Conservation (phyloP, 495 filamentous ascomycete species). For the Penicillium crystallinum region DNA sequence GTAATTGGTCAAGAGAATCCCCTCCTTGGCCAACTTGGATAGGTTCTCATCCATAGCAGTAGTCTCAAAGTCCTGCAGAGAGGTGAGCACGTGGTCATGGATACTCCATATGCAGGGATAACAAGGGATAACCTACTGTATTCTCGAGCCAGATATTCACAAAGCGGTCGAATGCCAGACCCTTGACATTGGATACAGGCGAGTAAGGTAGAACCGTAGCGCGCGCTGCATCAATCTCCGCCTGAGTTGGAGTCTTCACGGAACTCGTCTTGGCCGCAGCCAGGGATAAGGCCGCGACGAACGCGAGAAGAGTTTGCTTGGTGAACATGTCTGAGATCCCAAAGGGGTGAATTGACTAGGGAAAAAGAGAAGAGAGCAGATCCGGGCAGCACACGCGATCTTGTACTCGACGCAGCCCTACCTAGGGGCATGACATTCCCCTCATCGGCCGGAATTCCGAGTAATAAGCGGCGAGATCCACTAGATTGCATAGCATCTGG, state of each 20-base stretch:
- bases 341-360: background rate
- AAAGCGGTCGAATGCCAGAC: conserved; percentile 62
- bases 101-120: background rate
- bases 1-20: conserved; percentile 62
- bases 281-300: conserved; percentile 22
- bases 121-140: conserved; percentile 47
- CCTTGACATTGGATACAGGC: conserved; percentile 55
- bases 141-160: conserved; percentile 71
- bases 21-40: conserved; percentile 53
- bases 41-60: conserved; percentile 48
- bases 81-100: conserved; percentile 2
- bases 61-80: conserved; percentile 49
- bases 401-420: background rate
- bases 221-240: conserved; percentile 29
- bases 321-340: conserved; percentile 20
- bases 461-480: background rate
- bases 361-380: background rate
- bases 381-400: background rate
- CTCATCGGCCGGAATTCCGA: background rate
- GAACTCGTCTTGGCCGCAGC: conserved; percentile 27
- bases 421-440: background rate
- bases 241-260: conserved; percentile 24
- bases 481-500: too few species aligned
- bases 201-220: conserved; percentile 37
- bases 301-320: conserved; percentile 18